A percentile compares a stretch with the other conserved stretches of the same genome.
phyloP scores from a whole-genome alignment of 371 early-diverging fungal species.

The Mucor plumbeus region DNA sequence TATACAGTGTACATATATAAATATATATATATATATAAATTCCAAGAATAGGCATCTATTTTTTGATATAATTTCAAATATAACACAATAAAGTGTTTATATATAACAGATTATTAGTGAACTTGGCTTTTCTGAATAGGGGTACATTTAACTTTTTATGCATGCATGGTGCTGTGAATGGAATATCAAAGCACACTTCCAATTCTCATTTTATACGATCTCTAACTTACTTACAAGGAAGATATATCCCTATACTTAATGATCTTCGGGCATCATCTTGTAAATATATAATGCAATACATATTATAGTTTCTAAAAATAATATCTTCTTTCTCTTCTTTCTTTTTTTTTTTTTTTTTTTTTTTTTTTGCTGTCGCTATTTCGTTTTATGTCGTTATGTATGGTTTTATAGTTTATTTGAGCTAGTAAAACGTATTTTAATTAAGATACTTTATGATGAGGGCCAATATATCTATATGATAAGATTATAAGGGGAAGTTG shows the following conservation, averaged over 20 bases:
- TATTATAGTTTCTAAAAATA: not conserved
- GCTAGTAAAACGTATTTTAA: not conserved
- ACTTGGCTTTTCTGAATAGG: slow-evolving; percentile 7
- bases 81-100: slow-evolving; percentile 1
- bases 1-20: not conserved
- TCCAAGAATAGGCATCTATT: slow-evolving; percentile 11
- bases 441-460: not conserved
- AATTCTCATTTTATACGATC: not conserved
- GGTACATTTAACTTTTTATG: slow-evolving; percentile 5
- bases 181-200: slow-evolving; percentile 6
- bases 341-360: too few species aligned
- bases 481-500: not conserved
- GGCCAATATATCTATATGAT: not conserved
- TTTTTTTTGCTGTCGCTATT: too few species aligned
- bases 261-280: slow-evolving; percentile 2
- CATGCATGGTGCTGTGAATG: slow-evolving; percentile 8
- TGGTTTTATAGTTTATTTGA: not conserved
- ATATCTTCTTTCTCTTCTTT: not conserved
- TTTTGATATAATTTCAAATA: slow-evolving; percentile 1
- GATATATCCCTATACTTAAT: not conserved
- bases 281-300: not conserved
- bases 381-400: too few species aligned
- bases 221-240: not conserved
- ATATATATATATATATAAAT: too few species aligned
- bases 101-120: not conserved